phyloP scores from a whole-genome alignment of 805 yeast genomes.

The Teunomyces aglyptinius region DNA sequence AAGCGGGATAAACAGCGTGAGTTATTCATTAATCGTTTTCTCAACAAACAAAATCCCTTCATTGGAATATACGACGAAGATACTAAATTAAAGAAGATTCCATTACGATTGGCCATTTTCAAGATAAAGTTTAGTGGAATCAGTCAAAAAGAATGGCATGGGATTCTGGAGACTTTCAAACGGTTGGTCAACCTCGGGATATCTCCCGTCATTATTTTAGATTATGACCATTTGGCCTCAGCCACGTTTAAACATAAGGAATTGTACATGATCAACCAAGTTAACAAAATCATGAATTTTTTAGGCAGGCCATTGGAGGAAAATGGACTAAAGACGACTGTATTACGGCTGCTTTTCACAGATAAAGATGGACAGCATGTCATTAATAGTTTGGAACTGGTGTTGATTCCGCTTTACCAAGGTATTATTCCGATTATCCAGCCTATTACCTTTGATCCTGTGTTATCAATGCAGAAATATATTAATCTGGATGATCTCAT shows the following conservation, averaged over 20 bases:
- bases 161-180: constrained; percentile 56
- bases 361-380: constrained; percentile 5
- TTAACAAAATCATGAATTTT: constrained; percentile 25
- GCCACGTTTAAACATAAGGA: constrained; percentile 31
- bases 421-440: constrained; percentile 63
- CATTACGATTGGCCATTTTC: constrained; percentile 56
- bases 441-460: constrained; percentile 38
- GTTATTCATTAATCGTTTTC: constrained; percentile 31
- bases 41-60: constrained; percentile 34
- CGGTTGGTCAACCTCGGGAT: constrained; percentile 64
- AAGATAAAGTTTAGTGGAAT: constrained; percentile 45
- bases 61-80: constrained; percentile 25
- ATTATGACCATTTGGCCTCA: constrained; percentile 17
- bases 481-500: constrained; percentile 23
- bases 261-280: constrained; percentile 29
- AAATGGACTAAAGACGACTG: constrained; percentile 21
- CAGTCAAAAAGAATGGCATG: constrained; percentile 30
- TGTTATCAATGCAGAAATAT: constrained; percentile 23
- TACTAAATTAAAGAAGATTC: constrained; percentile 36
- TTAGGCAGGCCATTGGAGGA: constrained; percentile 18
- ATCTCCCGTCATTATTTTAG: constrained; percentile 60
- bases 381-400: constrained; percentile 26
- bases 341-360: constrained; percentile 27
- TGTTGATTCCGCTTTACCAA: constrained; percentile 42
- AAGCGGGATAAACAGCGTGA: constrained; percentile 28